Percentiles rank a stretch among this genome's conserved stretches.
phyloP scores from a whole-genome alignment of 345 rosid species.

The Hirschfeldia incana region DNA sequence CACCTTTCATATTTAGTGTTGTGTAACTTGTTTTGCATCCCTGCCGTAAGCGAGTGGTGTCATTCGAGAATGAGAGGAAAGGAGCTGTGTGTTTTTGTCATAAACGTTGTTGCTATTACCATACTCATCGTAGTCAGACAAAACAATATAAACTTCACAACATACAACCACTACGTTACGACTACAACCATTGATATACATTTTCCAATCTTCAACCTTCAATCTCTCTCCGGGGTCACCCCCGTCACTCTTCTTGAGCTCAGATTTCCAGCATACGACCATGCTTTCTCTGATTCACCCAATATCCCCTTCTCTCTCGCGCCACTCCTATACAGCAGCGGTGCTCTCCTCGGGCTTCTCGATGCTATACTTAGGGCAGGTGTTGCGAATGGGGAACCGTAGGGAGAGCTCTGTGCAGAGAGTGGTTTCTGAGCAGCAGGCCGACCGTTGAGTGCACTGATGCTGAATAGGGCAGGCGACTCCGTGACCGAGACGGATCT shows the following conservation, averaged over 20 bases:
- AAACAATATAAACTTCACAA: conserved; percentile 11
- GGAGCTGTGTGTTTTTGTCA: not conserved
- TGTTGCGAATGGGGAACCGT: conserved; percentile 69
- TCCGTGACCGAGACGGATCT: conserved; percentile 59
- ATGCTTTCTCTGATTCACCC: conserved; percentile 56
- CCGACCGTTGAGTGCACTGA: conserved; percentile 51
- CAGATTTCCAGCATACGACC: conserved; percentile 78
- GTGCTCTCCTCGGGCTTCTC: conserved; percentile 63
- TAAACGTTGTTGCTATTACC: conserved; percentile 24
- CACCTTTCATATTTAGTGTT: too few species aligned
- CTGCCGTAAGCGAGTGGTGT: not conserved
- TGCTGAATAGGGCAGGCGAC: conserved; percentile 62
- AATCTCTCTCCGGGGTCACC: conserved; percentile 87
- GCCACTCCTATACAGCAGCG: conserved; percentile 37
- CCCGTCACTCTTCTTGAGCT: conserved; percentile 65
- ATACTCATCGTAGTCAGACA: conserved; percentile 14
- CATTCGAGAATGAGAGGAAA: not conserved
- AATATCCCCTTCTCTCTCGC: conserved; percentile 43
- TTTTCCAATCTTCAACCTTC: conserved; percentile 30
- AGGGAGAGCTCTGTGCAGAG: conserved; percentile 65
- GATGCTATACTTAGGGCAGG: conserved; percentile 60
- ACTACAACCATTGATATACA: conserved; percentile 29
- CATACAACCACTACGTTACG: conserved; percentile 14
- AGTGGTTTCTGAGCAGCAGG: conserved; percentile 62
- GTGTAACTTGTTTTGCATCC: too few species aligned